These are phyloP conservation scores for Elongisporangium undulatum DNA, from an alignment of 352 stramenopile species.

Conservation along the genomic window DNA sequence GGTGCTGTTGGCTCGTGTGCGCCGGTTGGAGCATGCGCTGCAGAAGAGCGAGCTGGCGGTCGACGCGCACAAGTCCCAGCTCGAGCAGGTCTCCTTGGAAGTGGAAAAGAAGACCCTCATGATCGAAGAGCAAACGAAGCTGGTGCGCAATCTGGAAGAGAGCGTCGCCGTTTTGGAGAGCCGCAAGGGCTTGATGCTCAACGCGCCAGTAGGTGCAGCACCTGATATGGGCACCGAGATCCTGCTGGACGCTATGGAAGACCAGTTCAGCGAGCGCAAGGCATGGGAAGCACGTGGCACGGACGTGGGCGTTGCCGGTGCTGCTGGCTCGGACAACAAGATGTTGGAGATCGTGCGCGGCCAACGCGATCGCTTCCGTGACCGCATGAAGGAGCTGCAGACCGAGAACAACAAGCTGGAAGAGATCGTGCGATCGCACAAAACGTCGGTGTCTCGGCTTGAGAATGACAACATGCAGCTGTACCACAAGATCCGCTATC, in stretches of 20 bases:
- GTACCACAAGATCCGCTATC: slow-evolving; percentile 88
- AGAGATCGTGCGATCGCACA: slow-evolving; percentile 58
- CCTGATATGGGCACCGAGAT: slow-evolving; percentile 58
- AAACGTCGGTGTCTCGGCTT: slow-evolving; percentile 61
- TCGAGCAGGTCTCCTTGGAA: slow-evolving; percentile 26
- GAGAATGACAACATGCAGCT: slow-evolving; percentile 90
- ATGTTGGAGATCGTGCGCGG: slow-evolving; percentile 83
- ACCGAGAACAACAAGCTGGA: slow-evolving; percentile 65
- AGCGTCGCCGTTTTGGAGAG: slow-evolving; percentile 58
- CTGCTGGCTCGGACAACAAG: slow-evolving; percentile 51
- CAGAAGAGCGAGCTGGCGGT: slow-evolving; percentile 58
- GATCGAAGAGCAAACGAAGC: slow-evolving; percentile 42
- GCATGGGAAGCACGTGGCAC: slow-evolving; percentile 4
- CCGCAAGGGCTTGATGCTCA: slow-evolving; percentile 18
- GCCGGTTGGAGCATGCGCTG: slow-evolving; percentile 61
- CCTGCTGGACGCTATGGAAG: slow-evolving; percentile 67
- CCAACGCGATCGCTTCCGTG: slow-evolving; percentile 77
- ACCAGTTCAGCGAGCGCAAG: slow-evolving; percentile 34
- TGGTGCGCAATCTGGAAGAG: slow-evolving; percentile 63
- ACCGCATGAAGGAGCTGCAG: slow-evolving; percentile 81
- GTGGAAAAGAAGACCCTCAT: slow-evolving; percentile 26
- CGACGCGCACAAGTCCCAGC: slow-evolving; percentile 21
- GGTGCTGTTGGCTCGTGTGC: slow-evolving; percentile 57
- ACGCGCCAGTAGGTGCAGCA: slow-evolving; percentile 17
- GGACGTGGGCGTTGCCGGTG: slow-evolving; percentile 3